phyloP scores from a whole-genome alignment of 2,329 filamentous ascomycete genomes.

The Thyridium curvatum region DNA sequence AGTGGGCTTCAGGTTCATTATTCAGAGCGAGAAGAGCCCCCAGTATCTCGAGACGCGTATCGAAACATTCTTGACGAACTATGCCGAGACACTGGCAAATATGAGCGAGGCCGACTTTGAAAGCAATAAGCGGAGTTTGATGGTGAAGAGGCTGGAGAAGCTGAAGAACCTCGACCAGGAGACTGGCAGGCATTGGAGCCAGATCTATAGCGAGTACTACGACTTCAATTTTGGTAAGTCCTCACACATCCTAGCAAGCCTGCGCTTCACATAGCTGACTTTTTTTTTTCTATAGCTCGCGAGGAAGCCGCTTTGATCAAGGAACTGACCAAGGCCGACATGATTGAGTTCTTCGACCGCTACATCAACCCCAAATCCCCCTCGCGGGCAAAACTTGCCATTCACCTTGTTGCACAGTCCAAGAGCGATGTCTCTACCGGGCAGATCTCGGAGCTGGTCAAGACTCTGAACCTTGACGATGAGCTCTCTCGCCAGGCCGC shows the following conservation, averaged over 20 bases:
- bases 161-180: constrained; percentile 88
- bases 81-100: constrained; percentile 57
- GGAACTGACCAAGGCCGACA: constrained; percentile 68
- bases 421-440: constrained; percentile 35
- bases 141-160: constrained; percentile 84
- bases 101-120: constrained; percentile 87
- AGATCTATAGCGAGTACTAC: constrained; percentile 80
- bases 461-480: constrained; percentile 25
- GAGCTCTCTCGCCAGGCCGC: constrained; percentile 20
- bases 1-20: constrained; percentile 80
- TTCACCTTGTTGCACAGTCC: constrained; percentile 75
- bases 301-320: constrained; percentile 72
- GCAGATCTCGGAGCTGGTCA: constrained; percentile 34
- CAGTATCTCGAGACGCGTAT: constrained; percentile 83
- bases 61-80: constrained; percentile 71
- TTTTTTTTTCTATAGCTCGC: constrained; percentile 47
- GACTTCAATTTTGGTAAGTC: constrained; percentile 78
- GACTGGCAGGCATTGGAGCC: constrained; percentile 73
- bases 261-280: too few relatives aligned
- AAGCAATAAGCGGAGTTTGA: constrained; percentile 80
- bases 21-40: constrained; percentile 85
- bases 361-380: constrained; percentile 71
- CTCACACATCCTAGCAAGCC: neutral
- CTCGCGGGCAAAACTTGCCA: constrained; percentile 71
- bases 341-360: constrained; percentile 70